Base-by-base conservation (phyloP, 768 basidiomycete species). In the Pholiota molesta region DNA sequence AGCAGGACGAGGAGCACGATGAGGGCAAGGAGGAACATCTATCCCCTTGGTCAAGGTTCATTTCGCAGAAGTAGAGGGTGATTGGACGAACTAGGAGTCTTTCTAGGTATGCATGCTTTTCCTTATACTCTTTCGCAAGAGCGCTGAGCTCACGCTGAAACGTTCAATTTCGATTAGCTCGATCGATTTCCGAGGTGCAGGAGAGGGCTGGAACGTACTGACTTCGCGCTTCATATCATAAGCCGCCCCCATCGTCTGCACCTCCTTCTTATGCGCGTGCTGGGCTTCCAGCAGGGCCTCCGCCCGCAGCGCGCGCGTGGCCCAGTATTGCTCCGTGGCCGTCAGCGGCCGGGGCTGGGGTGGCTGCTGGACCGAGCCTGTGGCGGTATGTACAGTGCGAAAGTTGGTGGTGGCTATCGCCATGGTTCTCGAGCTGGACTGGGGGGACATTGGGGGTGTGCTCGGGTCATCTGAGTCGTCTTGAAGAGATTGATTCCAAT, bases 321-420 rank as follows among this genome's bases (percentile, higher is more conserved):
- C 86, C 90, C 90, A 91, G 67, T 89, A 89, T 62, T 83, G 85
- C 65, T 86, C 87, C 21, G 57, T 65, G 7, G 69, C 66, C 8
- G 72, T 73, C 45, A 71, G 57, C 1, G 73, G 70, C 10, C 70
- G 65, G 28, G 59, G 59, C 1, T 42, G 28, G 7, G 40, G 33
- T 54, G 39, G 52, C 17, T 29, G 52, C 26, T 40, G 39, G 19
- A 40, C 19, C 19, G 29, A 3, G 8, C 37, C 21, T 11, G 33
- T 23, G 14, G 16, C 49, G 3, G n/a, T 19, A 29, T 44, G 6
- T n/a, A n/a, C 33, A 14, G 47, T 6, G 16, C 19, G 33, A 51
- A n/a, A 14, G n/a, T 19, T 10, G 42, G 17, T 58, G 45, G 57
- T 58, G 33, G 57, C 57, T 0, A 58, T 16, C 6, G 57, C 47